A percentile compares a stretch with the other conserved stretches of the same genome.
phyloP scores from a whole-genome alignment of 1,284 basidiomycete species.

The Kwoniella shivajii region DNA sequence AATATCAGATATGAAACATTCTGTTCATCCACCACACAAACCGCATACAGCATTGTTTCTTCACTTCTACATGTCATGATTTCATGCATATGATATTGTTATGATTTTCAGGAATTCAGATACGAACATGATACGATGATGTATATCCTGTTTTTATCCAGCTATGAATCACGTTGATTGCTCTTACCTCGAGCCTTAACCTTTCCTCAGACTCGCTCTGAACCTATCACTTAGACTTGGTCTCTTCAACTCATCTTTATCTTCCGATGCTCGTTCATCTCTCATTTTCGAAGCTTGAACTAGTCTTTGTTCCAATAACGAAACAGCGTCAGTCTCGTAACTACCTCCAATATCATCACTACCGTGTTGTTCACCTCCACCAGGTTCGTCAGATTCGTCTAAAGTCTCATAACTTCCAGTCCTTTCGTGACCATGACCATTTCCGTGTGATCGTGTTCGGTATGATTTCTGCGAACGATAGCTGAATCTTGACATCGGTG shows the following conservation, averaged over 20 bases:
- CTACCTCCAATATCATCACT: not conserved
- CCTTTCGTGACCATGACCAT: not conserved
- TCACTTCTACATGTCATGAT: too few relatives aligned
- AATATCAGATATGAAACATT: too few relatives aligned
- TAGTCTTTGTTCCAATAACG: slow-evolving; percentile 17
- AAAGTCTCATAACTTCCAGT: slow-evolving; percentile 3
- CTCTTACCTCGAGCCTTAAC: slow-evolving; percentile 7
- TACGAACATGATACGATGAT: too few relatives aligned
- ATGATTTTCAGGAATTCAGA: too few relatives aligned
- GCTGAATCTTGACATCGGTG: slow-evolving; percentile 18
- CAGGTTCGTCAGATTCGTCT: not conserved
- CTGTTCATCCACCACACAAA: too few relatives aligned
- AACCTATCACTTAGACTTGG: slow-evolving; percentile 20
- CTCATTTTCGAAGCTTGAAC: slow-evolving; percentile 14
- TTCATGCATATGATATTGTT: too few relatives aligned
- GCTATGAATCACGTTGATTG: too few relatives aligned
- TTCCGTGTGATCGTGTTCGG: not conserved
- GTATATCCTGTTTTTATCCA: too few relatives aligned
- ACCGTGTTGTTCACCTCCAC: not conserved
- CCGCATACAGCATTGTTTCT: too few relatives aligned
- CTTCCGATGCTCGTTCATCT: slow-evolving; percentile 6
- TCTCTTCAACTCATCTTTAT: slow-evolving; percentile 1
- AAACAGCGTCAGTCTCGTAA: slow-evolving; percentile 15
- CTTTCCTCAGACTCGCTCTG: slow-evolving; percentile 17
- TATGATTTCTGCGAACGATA: slow-evolving; percentile 3